Base-by-base conservation (phyloP, 2,329 filamentous ascomycete species). In the Colletotrichum higginsianum region DNA sequence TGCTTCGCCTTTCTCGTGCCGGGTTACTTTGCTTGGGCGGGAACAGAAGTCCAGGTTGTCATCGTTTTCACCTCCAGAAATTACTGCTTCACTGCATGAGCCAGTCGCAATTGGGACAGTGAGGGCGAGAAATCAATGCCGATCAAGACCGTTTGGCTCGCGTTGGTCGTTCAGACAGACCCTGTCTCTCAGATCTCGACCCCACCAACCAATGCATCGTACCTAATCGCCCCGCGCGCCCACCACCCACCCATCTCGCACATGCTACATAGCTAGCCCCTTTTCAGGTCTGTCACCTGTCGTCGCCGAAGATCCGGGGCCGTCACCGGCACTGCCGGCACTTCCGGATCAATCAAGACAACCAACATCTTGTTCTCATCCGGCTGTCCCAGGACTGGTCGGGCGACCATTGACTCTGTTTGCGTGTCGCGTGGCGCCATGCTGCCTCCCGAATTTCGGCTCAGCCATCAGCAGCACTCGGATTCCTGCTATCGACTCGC, bases 171-270 rank as follows among this genome's bases (percentile, higher is more conserved):
- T 38, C 4, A 15, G 21, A 52, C 42, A n/a, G 30, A 2, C 11
- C 18, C 52, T 38, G 30, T 40, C 46, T 44, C 38, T 65, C 53
- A 49, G 18, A 58, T 62, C 30, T 42, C 50, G 46, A 47, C 63
- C 67, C 67, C 64, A 38, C 42, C 46, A 64, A 64, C 47, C 18
- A 18, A 16, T 26, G 60, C 30, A 46, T 13, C 44, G 11, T 18
- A 23, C 23, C n/a, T 23, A 46, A 52, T 18, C 15, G 18, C 52
- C 30, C 53, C 35, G 35, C 15, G 23, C 44, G 55, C 42, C 67
- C 49, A 47, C 62, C 26, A 35, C 23, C 63, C 35, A 21, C 23
- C 56, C 35, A 23, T 38, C 30, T 63, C 56, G 49, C 47, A 49
- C 56, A 61, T 52, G 57, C 50, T 40, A 46, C 23, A 21, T 21